These are phyloP conservation scores for Nothophaeocryptopus gaeumannii DNA, from an alignment of 2,329 filamentous ascomycete genomes.

Conservation along the genomic window DNA sequence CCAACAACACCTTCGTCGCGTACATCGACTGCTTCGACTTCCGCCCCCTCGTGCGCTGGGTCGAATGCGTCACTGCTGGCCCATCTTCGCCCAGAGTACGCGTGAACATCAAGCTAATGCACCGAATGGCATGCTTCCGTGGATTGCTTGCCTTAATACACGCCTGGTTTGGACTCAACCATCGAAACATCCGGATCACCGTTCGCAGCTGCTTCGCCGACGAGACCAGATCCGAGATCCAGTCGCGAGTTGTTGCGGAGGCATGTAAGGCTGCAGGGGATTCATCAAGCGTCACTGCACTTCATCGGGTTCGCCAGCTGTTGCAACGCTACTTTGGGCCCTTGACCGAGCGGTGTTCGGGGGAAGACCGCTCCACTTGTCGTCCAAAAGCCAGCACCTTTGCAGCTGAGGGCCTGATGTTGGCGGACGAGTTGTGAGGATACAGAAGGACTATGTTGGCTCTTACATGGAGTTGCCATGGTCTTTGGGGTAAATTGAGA, in stretches of 20 bases:
- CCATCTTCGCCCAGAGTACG: neutral
- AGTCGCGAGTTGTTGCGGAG: neutral
- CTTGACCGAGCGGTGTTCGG: too few species aligned
- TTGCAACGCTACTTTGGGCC: too few species aligned
- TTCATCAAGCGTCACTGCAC: too few species aligned
- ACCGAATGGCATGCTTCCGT: slow-evolving; percentile 11
- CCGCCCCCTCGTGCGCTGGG: slow-evolving; percentile 1
- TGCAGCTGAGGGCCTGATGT: too few species aligned
- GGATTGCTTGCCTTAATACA: slow-evolving; percentile 2
- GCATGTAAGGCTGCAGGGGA: too few species aligned
- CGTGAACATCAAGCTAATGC: slow-evolving; percentile 4
- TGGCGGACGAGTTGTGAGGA: too few species aligned
- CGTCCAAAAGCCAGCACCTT: too few species aligned
- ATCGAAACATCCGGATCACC: neutral
- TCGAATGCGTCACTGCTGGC: slow-evolving; percentile 6
- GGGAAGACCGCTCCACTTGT: too few species aligned
- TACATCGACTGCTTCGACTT: slow-evolving; percentile 15
- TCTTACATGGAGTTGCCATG: too few species aligned
- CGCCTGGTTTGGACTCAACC: slow-evolving; percentile 5
- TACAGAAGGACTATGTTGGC: too few species aligned
- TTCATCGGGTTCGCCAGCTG: too few species aligned
- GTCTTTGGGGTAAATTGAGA: too few species aligned
- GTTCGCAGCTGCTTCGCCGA: slow-evolving; percentile 1
- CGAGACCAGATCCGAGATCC: neutral
- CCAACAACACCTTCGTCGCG: slow-evolving; percentile 15